Conservation (phyloP, 495 filamentous ascomycete genomes). For the Neurospora discreta region DNA sequence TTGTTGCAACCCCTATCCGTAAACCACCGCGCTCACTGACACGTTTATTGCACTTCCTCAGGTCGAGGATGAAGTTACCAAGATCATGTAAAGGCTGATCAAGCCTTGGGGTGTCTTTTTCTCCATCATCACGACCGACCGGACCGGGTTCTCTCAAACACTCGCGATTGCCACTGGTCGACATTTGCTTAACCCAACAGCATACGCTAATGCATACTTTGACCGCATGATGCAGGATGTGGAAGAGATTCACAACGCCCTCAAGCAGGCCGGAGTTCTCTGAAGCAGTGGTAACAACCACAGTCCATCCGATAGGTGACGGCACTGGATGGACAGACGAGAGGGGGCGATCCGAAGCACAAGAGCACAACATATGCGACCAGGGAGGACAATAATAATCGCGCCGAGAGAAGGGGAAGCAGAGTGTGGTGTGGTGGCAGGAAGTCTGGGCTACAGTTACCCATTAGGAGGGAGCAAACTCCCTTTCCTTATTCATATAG, state of each 20-base stretch:
- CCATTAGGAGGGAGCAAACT: slow-evolving; percentile 30
- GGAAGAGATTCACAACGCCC: slow-evolving; percentile 22
- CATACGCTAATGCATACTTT: slow-evolving; percentile 13
- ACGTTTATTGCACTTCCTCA: slow-evolving; percentile 39
- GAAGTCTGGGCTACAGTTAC: slow-evolving; percentile 20
- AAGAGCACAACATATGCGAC: background rate
- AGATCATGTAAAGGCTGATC: slow-evolving; percentile 66
- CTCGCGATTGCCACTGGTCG: slow-evolving; percentile 2
- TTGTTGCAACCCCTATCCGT: background rate
- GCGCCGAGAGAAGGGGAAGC: background rate
- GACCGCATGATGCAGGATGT: slow-evolving; percentile 20
- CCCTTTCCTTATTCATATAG: slow-evolving; percentile 20
- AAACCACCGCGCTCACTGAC: slow-evolving; percentile 42
- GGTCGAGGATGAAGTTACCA: slow-evolving; percentile 94
- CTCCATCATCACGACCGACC: slow-evolving; percentile 1
- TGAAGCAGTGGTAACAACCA: slow-evolving; percentile 16
- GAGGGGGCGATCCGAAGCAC: background rate
- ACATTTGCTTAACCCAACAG: background rate
- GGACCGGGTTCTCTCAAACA: background rate
- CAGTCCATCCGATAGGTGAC: background rate
- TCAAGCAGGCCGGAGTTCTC: slow-evolving; percentile 28
- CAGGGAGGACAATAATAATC: background rate
- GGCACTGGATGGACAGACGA: background rate
- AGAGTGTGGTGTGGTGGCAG: background rate
- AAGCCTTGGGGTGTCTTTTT: slow-evolving; percentile 13